Evolutionary conservation across 148 eudicot genomes (phyloP), one percentile per base, ranked within the genome.

Genomic region (Gaultheria prostrata): DNA sequence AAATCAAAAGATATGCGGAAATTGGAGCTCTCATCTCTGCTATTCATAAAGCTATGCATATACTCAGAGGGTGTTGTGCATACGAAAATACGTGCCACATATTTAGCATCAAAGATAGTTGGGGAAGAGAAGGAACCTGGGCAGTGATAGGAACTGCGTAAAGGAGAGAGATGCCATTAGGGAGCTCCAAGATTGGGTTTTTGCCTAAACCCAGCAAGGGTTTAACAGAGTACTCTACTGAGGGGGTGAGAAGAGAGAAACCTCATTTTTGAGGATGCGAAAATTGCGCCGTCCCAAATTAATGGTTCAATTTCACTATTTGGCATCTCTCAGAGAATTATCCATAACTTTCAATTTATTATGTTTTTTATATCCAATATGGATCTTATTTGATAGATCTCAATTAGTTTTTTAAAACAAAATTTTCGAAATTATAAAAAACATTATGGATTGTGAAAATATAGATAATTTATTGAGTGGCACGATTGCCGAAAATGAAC

Each of bases 131-230:
- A 45, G 10, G 18, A 81, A 88, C 87, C 88, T 86, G 43, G 91
- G 91, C 8, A 89, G 81, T 33, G 85, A 85, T 9, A 88, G 84
- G 82, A 87, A 86, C 56, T 86, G 90, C 33, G 93, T 80, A 39
- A 85, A 63, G 54, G 90, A 88, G n/a, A 87, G 81, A 84, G 90
- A 85, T 15, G 91, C 85, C 93, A 92, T 90, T 81, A 49, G 30
- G 18, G 83, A 84, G 63, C 84, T 83, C 12, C 75, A 61, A 75
- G 46, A 43, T 28, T 32, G 71, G 77, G 43, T 5, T 70, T 43
- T 65, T 32, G 9, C 21, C 57, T 49, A 83, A 83, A 83, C 82
- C 82, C 85, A 48, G 82, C 59, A 80, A 74, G 81, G 80, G 81
- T 65, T 83, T 77, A 77, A 20, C 81, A 77, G 65, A 61, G 63